Base-by-base conservation (phyloP, 2,329 filamentous ascomycete species). In the Calonectria pseudoturangicola region DNA sequence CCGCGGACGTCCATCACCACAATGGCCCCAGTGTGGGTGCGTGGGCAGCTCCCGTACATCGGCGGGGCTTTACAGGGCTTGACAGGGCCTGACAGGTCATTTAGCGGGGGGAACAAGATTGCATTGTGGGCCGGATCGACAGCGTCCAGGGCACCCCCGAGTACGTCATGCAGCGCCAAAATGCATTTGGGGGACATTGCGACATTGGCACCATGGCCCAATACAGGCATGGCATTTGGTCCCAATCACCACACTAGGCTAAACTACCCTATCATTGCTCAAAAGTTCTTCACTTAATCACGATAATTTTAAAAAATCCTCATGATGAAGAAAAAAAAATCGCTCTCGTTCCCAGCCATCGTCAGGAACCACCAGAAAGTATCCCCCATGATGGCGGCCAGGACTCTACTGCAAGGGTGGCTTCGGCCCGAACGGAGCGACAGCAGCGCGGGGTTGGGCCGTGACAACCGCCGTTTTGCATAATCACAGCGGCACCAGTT, bases 371-470 rank as follows among this genome's bases (percentile, higher is more conserved):
- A n/a, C 45, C 41, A 21, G 39, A 54, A 39, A 62, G 36, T 28
- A 7, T 21, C 21, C 39, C 58, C 39, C 36, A 21, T 45, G 25
- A 62, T 62, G 39, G 50, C 36, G 33, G 41, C 43, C 12, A 21
- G 25, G 51, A 30, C 28, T 33, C 47, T 18, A 8, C 36, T 28
- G 51, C 51, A 68, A 60, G 51, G 66, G 41, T 60, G n/a, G 51
- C 15, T 68, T 68, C 66, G 66, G 66, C 21, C 66, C 66, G 66
- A 68, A 48, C 21, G 50, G 18, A 4, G 36, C 27, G 66, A 54
- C 54, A 25, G 50, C 28, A 65, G 27, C 64, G 47, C 43, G 48
- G 64, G 45, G 30, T 65, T 65, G 45, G 62, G 58, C 21, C 58
- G 36, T 62, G 58, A 45, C 58, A 62, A n/a, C 21, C 27, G 36